These are phyloP conservation scores for Hyaloscypha finlandica DNA, from an alignment of 495 filamentous ascomycete species.

Conservation along the genomic window DNA sequence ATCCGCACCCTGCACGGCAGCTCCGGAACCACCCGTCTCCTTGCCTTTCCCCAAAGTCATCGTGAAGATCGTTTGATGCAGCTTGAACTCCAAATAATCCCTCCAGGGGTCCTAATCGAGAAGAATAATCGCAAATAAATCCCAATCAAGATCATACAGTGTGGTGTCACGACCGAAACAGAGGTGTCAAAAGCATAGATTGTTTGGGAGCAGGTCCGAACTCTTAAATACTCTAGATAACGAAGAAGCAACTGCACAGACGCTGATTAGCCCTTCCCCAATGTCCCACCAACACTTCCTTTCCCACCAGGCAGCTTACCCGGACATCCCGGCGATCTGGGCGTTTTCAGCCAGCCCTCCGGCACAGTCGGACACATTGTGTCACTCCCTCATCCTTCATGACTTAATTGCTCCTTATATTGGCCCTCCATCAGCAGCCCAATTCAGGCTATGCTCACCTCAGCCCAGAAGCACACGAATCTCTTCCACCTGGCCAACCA, in stretches of 20 bases:
- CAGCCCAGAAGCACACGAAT: not conserved
- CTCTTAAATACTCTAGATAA: not conserved
- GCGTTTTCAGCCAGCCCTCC: not conserved
- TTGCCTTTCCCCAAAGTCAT: not conserved
- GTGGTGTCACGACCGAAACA: not conserved
- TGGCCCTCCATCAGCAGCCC: not conserved
- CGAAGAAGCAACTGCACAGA: constrained; percentile 1
- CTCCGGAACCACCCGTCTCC: not conserved
- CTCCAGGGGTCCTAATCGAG: not conserved
- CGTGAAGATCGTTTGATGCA: not conserved
- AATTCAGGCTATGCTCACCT: not conserved
- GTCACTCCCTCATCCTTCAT: not conserved
- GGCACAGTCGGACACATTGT: not conserved
- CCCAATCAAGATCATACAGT: not conserved
- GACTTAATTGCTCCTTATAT: not conserved
- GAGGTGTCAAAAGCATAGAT: not conserved
- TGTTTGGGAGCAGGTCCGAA: not conserved
- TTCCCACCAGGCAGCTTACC: not conserved
- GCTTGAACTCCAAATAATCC: not conserved
- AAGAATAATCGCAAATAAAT: not conserved
- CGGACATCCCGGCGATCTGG: not conserved
- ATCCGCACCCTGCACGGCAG: not conserved
- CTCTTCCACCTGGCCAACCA: not conserved
- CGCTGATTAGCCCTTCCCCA: not conserved
- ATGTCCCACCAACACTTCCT: not conserved